These are phyloP conservation scores for Colletotrichum nymphaeae DNA, from an alignment of 2,329 filamentous ascomycete species.

Conservation along the genomic window DNA sequence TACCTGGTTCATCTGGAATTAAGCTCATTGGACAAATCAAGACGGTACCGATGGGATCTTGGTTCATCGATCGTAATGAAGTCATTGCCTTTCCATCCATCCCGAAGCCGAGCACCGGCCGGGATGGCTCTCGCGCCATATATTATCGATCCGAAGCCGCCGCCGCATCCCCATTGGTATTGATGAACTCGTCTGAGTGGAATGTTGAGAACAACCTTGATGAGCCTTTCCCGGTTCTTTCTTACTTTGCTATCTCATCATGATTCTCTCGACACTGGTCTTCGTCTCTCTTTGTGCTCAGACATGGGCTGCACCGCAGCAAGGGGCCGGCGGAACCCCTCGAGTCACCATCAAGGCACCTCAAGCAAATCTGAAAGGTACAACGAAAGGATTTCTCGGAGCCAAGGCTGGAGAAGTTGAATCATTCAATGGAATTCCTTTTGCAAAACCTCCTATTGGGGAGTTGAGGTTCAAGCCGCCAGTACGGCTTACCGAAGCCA, in stretches of 20 bases:
- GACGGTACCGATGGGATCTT: background rate
- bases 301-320: constrained; percentile 8
- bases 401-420: constrained; percentile 53
- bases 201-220: background rate
- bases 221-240: background rate
- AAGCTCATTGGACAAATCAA: constrained; percentile 1
- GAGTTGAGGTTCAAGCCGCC: constrained; percentile 57
- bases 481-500: constrained; percentile 46
- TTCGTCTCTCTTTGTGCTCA: background rate
- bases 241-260: background rate
- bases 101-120: background rate
- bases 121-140: background rate
- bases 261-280: background rate
- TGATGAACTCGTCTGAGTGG: background rate
- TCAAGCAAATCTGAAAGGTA: constrained; percentile 23
- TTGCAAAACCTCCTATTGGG: constrained; percentile 66
- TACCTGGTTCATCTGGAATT: constrained; percentile 28
- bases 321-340: background rate
- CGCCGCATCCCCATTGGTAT: no score
- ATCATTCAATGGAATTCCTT: constrained; percentile 67
- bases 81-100: constrained; percentile 3
- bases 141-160: background rate
- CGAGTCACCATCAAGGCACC: constrained; percentile 27
- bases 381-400: constrained; percentile 22
- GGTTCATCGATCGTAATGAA: constrained; percentile 15